Conservation (phyloP, 331 rosid genomes). For the Saraca asoca region DNA sequence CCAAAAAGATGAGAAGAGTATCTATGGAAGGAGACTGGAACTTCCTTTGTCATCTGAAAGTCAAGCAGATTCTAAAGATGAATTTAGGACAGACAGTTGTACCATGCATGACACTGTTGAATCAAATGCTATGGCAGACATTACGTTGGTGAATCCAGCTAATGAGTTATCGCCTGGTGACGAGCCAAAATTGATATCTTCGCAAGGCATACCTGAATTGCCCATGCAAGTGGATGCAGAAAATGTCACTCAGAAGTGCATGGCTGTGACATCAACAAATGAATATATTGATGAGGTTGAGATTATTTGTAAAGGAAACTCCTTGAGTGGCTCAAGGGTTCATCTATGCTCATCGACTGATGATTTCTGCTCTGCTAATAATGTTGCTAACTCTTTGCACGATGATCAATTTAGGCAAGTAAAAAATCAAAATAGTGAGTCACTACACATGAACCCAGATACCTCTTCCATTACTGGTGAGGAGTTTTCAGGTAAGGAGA, state of each 20-base stretch:
- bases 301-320: neutral
- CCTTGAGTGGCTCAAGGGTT: conserved; percentile 9
- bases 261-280: conserved; percentile 30
- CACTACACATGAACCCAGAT: neutral
- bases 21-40: conserved; percentile 29
- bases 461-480: conserved; percentile 18
- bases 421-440: conserved; percentile 20
- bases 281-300: conserved; percentile 12
- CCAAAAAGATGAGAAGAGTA: conserved; percentile 37
- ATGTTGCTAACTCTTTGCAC: conserved; percentile 26
- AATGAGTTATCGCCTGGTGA: conserved; percentile 24
- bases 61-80: conserved; percentile 25
- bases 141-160: conserved; percentile 14
- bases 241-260: conserved; percentile 19
- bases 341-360: conserved; percentile 4
- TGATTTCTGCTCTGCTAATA: conserved; percentile 27
- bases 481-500: conserved; percentile 27
- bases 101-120: conserved; percentile 12
- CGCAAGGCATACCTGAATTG: conserved; percentile 1
- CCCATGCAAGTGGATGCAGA: conserved; percentile 16
- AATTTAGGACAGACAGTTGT: conserved; percentile 10
- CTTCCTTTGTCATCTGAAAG: conserved; percentile 31
- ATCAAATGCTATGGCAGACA: conserved; percentile 17
- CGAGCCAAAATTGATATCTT: conserved; percentile 30
- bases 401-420: conserved; percentile 27